Percentiles rank a stretch among this genome's conserved stretches.
Evolutionary conservation across 1,284 basidiomycete genomes (phyloP).

Genomic region (Cryptococcus neoformans): DNA sequence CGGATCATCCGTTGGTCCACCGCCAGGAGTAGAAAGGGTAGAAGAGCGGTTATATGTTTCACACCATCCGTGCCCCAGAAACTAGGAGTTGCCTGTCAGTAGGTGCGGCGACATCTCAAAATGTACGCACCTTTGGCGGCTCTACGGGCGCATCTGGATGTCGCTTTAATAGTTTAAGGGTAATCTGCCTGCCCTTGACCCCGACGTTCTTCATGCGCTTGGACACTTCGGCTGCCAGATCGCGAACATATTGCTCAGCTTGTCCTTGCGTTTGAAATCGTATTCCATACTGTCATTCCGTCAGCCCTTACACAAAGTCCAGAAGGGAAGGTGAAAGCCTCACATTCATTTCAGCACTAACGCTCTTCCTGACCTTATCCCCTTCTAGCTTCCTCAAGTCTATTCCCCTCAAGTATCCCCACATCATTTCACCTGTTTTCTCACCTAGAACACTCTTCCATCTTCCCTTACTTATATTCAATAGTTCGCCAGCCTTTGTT

Average conservation of each 20-base stretch:
- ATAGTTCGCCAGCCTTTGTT: constrained; percentile 64
- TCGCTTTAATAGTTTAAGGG: constrained; percentile 84
- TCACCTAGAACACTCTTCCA: constrained; percentile 76
- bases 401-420: constrained; percentile 75
- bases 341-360: constrained; percentile 88
- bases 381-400: constrained; percentile 77
- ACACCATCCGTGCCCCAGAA: constrained; percentile 88
- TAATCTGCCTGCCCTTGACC: constrained; percentile 68
- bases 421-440: constrained; percentile 76
- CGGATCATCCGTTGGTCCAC: constrained; percentile 67
- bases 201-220: constrained; percentile 64
- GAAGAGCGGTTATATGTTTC: constrained; percentile 75
- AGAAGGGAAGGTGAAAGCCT: constrained; percentile 40
- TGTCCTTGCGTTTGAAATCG: constrained; percentile 80
- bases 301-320: neutral
- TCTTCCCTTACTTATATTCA: constrained; percentile 61
- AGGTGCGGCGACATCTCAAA: neutral
- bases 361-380: constrained; percentile 78
- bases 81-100: constrained; percentile 53
- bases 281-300: constrained; percentile 74
- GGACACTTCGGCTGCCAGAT: constrained; percentile 73
- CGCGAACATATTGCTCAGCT: constrained; percentile 70
- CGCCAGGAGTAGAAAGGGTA: constrained; percentile 57
- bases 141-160: constrained; percentile 84
- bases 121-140: constrained; percentile 72